Conservation (phyloP, 352 stramenopile genomes). For the Globisporangium rhizosaccharum region DNA sequence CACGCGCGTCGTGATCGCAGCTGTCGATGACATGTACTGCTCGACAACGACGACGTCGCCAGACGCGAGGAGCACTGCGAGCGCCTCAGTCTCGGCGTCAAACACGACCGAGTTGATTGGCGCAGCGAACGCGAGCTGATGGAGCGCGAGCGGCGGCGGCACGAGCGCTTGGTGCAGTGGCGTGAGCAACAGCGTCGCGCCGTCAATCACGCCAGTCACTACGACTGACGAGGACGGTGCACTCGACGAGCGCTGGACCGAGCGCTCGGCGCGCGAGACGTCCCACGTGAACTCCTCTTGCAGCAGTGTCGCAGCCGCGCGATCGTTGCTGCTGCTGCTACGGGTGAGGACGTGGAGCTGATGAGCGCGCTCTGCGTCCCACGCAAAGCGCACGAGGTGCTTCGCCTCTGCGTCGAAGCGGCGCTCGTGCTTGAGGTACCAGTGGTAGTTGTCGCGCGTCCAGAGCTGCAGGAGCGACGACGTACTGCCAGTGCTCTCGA, state of each 20-base stretch:
- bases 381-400: slow-evolving; percentile 29
- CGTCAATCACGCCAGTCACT: slow-evolving; percentile 55
- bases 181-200: slow-evolving; percentile 53
- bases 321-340: slow-evolving; percentile 1
- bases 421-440: slow-evolving; percentile 77
- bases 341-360: slow-evolving; percentile 33
- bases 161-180: slow-evolving; percentile 60
- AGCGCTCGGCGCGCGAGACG: slow-evolving; percentile 17
- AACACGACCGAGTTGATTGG: slow-evolving; percentile 57
- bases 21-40: slow-evolving; percentile 26
- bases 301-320: slow-evolving; percentile 19
- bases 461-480: slow-evolving; percentile 54
- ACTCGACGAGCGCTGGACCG: not conserved
- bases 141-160: slow-evolving; percentile 56
- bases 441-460: slow-evolving; percentile 80
- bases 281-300: slow-evolving; percentile 59
- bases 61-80: slow-evolving; percentile 37
- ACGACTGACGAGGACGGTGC: slow-evolving; percentile 22
- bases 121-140: slow-evolving; percentile 28
- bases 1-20: slow-evolving; percentile 1
- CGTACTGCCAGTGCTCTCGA: slow-evolving; percentile 8
- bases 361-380: slow-evolving; percentile 49
- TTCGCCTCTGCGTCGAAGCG: slow-evolving; percentile 15
- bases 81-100: slow-evolving; percentile 29
- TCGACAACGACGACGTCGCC: slow-evolving; percentile 37